phyloP scores from a whole-genome alignment of 228 moss, liverwort and hornwort species.

The Sphagnum fallax region DNA sequence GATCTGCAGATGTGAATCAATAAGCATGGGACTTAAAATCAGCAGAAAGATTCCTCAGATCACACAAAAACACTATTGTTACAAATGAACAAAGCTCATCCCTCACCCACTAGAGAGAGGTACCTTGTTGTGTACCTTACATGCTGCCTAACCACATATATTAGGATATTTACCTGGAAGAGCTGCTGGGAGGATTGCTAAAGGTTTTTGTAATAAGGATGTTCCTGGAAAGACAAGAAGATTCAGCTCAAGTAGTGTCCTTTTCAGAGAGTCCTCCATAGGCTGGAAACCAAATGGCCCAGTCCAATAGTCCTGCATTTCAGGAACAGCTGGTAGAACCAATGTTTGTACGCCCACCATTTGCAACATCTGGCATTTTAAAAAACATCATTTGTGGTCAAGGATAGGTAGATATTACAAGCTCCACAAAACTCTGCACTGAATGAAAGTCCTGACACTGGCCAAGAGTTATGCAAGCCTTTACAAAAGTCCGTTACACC shows the following conservation, averaged over 20 bases:
- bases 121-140: no score
- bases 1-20: not conserved
- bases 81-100: no score
- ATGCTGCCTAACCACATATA: no score
- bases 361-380: constrained; percentile 48
- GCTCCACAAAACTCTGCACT: no score
- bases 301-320: constrained; percentile 76
- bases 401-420: no score
- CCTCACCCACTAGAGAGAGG: no score
- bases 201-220: constrained; percentile 54
- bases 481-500: not conserved
- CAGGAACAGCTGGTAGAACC: constrained; percentile 90
- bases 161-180: no score
- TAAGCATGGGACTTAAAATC: not conserved
- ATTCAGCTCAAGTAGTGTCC: constrained; percentile 68
- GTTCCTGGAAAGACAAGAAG: constrained; percentile 97
- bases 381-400: no score
- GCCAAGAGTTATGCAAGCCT: not conserved
- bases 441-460: no score
- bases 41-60: not conserved
- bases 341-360: constrained; percentile 63
- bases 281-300: constrained; percentile 71
- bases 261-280: constrained; percentile 51
- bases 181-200: constrained; percentile 1
- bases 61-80: not conserved